These are phyloP conservation scores for Russula olivacea DNA, from an alignment of 768 basidiomycete species.

Conservation along the genomic window DNA sequence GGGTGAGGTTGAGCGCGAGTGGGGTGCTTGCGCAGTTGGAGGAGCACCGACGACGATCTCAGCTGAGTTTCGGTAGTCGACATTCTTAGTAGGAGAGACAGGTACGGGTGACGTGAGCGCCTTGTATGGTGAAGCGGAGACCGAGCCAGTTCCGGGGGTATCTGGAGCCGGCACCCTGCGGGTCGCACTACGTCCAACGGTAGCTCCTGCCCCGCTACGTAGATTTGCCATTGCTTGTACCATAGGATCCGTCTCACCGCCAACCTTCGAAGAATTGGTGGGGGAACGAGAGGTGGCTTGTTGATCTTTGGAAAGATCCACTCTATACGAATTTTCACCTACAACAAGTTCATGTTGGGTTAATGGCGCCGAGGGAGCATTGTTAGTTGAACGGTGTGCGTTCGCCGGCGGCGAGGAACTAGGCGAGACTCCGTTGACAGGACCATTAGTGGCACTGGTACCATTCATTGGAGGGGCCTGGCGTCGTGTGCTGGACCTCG, in stretches of 20 bases:
- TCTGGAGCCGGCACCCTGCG: slow-evolving; percentile 26
- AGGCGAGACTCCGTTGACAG: slow-evolving; percentile 14
- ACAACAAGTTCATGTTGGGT: slow-evolving; percentile 52
- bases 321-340: slow-evolving; percentile 59
- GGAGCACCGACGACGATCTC: slow-evolving; percentile 74
- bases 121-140: slow-evolving; percentile 12
- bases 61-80: slow-evolving; percentile 71
- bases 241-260: slow-evolving; percentile 38
- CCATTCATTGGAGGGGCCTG: slow-evolving; percentile 7
- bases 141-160: neutral
- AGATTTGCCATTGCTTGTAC: slow-evolving; percentile 35
- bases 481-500: slow-evolving; percentile 28
- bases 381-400: slow-evolving; percentile 3
- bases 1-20: slow-evolving; percentile 71
- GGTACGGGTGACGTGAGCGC: slow-evolving; percentile 24
- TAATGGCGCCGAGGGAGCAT: neutral
- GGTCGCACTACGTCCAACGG: slow-evolving; percentile 27
- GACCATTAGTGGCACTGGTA: neutral
- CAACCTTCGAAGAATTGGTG: slow-evolving; percentile 20
- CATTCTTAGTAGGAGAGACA: slow-evolving; percentile 28
- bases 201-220: slow-evolving; percentile 31
- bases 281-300: slow-evolving; percentile 35
- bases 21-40: slow-evolving; percentile 41
- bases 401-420: slow-evolving; percentile 13
- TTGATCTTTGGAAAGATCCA: slow-evolving; percentile 62